These are phyloP conservation scores for Nannizziopsis arthrosporioides DNA, from an alignment of 2,329 filamentous ascomycete species.

Conservation along the genomic window DNA sequence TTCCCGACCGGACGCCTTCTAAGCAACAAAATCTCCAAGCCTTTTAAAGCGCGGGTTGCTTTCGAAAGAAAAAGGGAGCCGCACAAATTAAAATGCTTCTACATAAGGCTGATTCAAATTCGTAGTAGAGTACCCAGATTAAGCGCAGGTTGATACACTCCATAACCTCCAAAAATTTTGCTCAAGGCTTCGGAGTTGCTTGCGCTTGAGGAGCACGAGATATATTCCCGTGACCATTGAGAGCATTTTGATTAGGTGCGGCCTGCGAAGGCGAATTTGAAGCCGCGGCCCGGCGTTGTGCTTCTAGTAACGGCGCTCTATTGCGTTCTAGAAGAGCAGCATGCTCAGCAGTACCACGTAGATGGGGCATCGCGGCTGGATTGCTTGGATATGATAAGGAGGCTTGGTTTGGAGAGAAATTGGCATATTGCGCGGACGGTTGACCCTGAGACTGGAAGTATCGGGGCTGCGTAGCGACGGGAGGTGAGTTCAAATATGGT, in stretches of 20 bases:
- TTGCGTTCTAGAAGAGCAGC: conserved; percentile 30
- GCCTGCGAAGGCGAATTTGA: conserved; percentile 25
- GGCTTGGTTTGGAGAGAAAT: conserved; percentile 24
- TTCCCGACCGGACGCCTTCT: background rate
- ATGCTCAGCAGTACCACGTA: conserved; percentile 32
- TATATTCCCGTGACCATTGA: conserved; percentile 7
- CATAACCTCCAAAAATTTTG: background rate
- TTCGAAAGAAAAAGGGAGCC: background rate
- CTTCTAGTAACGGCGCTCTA: conserved; percentile 28
- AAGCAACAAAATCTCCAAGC: background rate
- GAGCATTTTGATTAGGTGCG: conserved; percentile 6
- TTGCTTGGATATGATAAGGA: conserved; percentile 26
- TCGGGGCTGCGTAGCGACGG: conserved; percentile 22
- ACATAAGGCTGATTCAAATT: no score
- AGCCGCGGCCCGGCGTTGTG: conserved; percentile 23
- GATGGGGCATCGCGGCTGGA: conserved; percentile 25
- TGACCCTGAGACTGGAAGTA: conserved; percentile 25
- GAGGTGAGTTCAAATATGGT: conserved; percentile 26
- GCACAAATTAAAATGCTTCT: background rate
- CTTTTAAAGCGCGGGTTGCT: background rate
- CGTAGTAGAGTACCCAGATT: background rate
- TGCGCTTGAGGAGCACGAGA: background rate
- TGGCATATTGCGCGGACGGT: conserved; percentile 19
- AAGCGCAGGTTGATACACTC: conserved; percentile 14
- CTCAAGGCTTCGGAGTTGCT: conserved; percentile 4